A percentile compares a stretch with the other conserved stretches of the same genome.
phyloP scores from a whole-genome alignment of 2,329 filamentous ascomycete genomes.

The Xylogone sp. region DNA sequence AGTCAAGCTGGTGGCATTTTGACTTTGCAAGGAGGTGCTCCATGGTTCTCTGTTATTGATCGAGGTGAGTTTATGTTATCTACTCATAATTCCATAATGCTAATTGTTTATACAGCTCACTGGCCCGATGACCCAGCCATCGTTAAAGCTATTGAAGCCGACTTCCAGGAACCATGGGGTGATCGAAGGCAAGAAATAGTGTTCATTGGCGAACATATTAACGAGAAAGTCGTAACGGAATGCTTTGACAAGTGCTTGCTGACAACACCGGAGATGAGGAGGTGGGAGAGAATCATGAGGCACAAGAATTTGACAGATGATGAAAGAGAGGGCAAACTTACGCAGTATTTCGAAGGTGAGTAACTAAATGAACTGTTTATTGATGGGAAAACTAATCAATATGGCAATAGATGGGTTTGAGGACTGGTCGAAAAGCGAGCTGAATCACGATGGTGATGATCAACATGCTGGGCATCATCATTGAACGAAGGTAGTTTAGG shows the following conservation, averaged over 20 bases:
- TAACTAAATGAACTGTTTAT: constrained; percentile 19
- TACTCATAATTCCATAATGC: background rate
- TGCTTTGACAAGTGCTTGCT: constrained; percentile 59
- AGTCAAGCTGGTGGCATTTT: constrained; percentile 40
- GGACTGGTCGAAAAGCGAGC: background rate
- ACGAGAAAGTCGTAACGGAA: constrained; percentile 45
- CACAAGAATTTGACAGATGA: constrained; percentile 31
- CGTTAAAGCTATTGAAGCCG: constrained; percentile 7
- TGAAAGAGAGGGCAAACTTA: constrained; percentile 42
- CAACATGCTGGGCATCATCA: background rate
- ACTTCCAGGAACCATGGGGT: constrained; percentile 47
- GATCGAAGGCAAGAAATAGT: constrained; percentile 70
- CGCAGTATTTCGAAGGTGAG: constrained; percentile 53
- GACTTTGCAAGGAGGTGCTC: constrained; percentile 19
- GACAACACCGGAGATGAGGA: constrained; percentile 52
- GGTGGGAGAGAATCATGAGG: constrained; percentile 51
- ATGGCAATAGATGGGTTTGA: background rate
- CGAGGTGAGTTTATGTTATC: constrained; percentile 1
- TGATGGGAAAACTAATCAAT: background rate
- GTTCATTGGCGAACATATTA: constrained; percentile 66
- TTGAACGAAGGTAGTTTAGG: too few species aligned
- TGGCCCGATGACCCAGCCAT: constrained; percentile 7
- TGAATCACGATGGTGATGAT: background rate
- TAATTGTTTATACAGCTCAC: background rate
- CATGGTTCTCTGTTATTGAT: constrained; percentile 11